phyloP scores from a whole-genome alignment of 129 eudicot species.

The Flaveria ramosissima region DNA sequence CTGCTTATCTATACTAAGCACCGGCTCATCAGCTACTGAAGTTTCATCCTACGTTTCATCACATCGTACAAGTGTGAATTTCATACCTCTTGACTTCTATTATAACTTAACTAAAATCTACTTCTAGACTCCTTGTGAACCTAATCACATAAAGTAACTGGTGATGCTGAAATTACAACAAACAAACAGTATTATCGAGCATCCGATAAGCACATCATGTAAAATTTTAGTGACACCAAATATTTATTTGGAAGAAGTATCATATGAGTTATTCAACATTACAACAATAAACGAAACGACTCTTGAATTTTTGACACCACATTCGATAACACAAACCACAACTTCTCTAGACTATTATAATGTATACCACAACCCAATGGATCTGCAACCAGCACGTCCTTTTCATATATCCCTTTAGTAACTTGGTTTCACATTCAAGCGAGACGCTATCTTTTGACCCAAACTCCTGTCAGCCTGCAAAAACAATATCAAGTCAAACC shows the following conservation, averaged over 20 bases:
- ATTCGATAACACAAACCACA: constrained; percentile 31
- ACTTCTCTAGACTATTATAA: constrained; percentile 30
- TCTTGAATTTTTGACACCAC: constrained; percentile 33
- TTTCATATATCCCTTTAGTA: constrained; percentile 42
- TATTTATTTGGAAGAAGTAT: constrained; percentile 35
- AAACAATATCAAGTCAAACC: constrained; percentile 2
- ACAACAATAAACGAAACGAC: constrained; percentile 28
- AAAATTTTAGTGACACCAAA: constrained; percentile 1
- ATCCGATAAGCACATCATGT: background rate
- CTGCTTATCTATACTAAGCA: too few relatives aligned
- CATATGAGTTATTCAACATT: constrained; percentile 29
- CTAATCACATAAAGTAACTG: background rate
- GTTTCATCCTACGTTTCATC: too few relatives aligned
- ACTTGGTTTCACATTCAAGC: constrained; percentile 78
- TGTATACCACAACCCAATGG: constrained; percentile 38
- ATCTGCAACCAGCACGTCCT: constrained; percentile 21
- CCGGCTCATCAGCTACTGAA: too few relatives aligned
- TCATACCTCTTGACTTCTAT: too few relatives aligned
- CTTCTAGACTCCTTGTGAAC: background rate
- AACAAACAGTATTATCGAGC: background rate
- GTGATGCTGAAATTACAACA: too few relatives aligned
- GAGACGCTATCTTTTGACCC: constrained; percentile 90
- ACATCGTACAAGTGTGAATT: too few relatives aligned
- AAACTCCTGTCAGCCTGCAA: constrained; percentile 84
- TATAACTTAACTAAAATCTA: background rate